Base-by-base conservation (phyloP, 176 grass and related monocot species). In the sorghum (Sorghum bicolor) region DNA sequence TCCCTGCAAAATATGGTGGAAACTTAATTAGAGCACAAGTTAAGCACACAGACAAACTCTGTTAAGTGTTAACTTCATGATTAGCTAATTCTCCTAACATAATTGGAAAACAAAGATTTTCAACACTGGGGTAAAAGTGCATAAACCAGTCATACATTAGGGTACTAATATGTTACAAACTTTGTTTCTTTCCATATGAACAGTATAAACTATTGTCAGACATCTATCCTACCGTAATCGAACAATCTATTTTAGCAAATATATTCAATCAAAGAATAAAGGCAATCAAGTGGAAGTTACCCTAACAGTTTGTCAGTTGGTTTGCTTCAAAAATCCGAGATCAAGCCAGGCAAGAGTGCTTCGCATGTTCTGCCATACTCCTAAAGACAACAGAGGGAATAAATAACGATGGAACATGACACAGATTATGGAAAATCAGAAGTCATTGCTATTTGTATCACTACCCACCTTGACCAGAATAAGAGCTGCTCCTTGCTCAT, bases 261-360 rank as follows among this genome's bases (percentile, higher is more conserved):
- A 45, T 45, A 63, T 62, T 62, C 15, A 50, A 48, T 3, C 8
- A 53, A 53, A 53, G 45, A 33, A 53, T 47, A 52, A 2, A 29
- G 16, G 28, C 47, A 12, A 73, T 30, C 6, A 29, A 26, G 26
- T 44, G 41, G 26, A 74, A 11, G 2, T 55, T 75, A 75, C 73
- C 73, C n/a, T 4, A 10, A 75, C 55, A 10, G 48, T 57, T 20
- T 8, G 30, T 32, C 73, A 36, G 48, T 57, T 34, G 73, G 47
- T 33, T 60, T 58, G 52, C 52, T 60, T 76, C 50, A 32, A 67
- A 67, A 75, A 75, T 75, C 41, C 60, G 65, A 25, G 60, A 22
- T 48, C 60, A 84, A 61, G 47, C 70, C 39, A 74, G 20, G 32
- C 40, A 47, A 26, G 20, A 83, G 70, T 66, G 71, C 71, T 66